Percentiles rank a stretch among this genome's conserved stretches.
These are phyloP conservation scores for Chenopodium album DNA, from an alignment of 148 eudicot species.

Conservation along the genomic window DNA sequence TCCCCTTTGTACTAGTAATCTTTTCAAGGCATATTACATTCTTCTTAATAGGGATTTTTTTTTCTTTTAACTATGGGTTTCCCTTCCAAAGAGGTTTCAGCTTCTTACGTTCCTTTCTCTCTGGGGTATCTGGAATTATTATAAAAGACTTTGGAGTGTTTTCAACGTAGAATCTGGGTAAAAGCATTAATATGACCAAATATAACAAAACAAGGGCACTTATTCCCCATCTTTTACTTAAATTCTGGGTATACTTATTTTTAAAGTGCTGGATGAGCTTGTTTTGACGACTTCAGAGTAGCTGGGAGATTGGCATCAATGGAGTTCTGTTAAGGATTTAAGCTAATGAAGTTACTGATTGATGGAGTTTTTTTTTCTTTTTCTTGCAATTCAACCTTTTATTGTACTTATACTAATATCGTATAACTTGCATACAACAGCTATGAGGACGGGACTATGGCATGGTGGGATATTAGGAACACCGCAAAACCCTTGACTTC, in stretches of 20 bases:
- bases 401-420: slow-evolving; percentile 5
- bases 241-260: background rate
- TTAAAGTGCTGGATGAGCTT: background rate
- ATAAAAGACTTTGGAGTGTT: no score
- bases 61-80: background rate
- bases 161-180: no score
- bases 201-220: no score
- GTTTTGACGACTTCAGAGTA: background rate
- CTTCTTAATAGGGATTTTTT: background rate
- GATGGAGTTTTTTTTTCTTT: background rate
- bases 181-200: no score
- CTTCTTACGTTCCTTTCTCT: background rate
- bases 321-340: background rate
- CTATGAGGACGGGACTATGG: slow-evolving; percentile 79
- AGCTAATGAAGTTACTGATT: background rate
- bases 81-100: background rate
- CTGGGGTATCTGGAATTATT: background rate
- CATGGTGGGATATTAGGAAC: slow-evolving; percentile 91
- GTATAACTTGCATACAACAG: slow-evolving; percentile 31
- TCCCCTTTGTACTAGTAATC: no score
- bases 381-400: background rate
- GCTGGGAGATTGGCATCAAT: background rate
- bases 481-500: slow-evolving; percentile 55
- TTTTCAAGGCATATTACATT: background rate
- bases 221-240: no score